Base-by-base conservation (phyloP, 768 basidiomycete species). In the Lentinula aciculospora region DNA sequence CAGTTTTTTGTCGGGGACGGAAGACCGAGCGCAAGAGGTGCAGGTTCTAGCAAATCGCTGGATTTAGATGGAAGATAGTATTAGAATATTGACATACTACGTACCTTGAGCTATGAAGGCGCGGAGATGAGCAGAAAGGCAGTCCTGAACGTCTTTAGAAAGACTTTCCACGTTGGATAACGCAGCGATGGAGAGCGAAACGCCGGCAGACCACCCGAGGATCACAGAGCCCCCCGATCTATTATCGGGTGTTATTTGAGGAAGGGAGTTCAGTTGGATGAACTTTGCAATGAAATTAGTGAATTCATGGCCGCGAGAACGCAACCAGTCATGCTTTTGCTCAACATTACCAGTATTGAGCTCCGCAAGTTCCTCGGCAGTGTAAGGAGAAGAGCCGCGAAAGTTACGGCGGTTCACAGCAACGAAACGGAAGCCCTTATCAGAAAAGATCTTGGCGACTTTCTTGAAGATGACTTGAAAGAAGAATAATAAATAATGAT, bases 341-440 rank as follows among this genome's bases (percentile, higher is more conserved):
- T 62, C 34, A 1, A 63, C 58, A 58, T 56, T 46, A 25, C 67
- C 64, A n/a, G 58, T 21, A 2, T 8, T 19, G 10, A 69, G 42
- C 10, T 44, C 40, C 6, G 34, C 47, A n/a, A 63, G 45, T 28
- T 72, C 73, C 4, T 67, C 65, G 8, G 61, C 53, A 1, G 67
- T 67, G 44, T 68, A 69, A 0, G 67, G 66, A 4, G 70, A 69
- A 17, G 71, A 67, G 2, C 68, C 70, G 0, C 66, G 67, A 57
- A 72, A 73, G 36, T 67, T 63, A 9, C 73, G 67, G 17, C 72
- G 68, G 53, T 73, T 73, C 27, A 72, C 50, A 21, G 59, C 59
- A 37, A 74, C 68, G 7, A 69, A 34, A 17, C 73, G 69, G 21
- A 48, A 27, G n/a, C 56, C 56, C 17, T 17, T 27, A 29, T 39